A percentile compares a stretch with the other conserved stretches of the same genome.
phyloP scores from a whole-genome alignment of 306 rosid genomes.

The Echinosophora koreensis region DNA sequence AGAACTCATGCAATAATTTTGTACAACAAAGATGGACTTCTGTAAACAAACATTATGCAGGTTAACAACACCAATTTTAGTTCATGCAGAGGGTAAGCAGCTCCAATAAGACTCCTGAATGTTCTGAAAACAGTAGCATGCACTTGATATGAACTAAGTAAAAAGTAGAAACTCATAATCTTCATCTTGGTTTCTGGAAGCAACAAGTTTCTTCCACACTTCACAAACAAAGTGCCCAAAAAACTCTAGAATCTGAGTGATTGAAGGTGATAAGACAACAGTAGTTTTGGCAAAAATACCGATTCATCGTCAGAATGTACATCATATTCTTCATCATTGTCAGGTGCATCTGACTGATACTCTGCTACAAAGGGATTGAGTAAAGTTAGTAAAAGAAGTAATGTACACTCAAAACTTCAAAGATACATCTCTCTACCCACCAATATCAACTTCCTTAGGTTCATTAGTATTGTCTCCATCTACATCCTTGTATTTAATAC shows the following conservation, averaged over 20 bases:
- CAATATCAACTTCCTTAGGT: slow-evolving; percentile 60
- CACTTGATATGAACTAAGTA: slow-evolving; percentile 26
- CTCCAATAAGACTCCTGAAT: slow-evolving; percentile 31
- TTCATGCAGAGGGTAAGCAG: slow-evolving; percentile 30
- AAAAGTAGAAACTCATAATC: slow-evolving; percentile 27
- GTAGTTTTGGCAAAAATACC: slow-evolving; percentile 49
- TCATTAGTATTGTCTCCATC: slow-evolving; percentile 53
- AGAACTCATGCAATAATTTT: neutral
- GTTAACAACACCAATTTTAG: slow-evolving; percentile 37
- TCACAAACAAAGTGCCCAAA: slow-evolving; percentile 31
- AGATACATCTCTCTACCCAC: slow-evolving; percentile 61
- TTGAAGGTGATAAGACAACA: slow-evolving; percentile 21
- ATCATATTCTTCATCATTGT: slow-evolving; percentile 68
- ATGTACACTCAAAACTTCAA: slow-evolving; percentile 27
- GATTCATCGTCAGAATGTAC: slow-evolving; percentile 68
- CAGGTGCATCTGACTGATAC: slow-evolving; percentile 54
- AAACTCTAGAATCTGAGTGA: slow-evolving; percentile 26
- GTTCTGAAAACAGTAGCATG: neutral
- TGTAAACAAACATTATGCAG: slow-evolving; percentile 33
- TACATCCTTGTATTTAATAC: slow-evolving; percentile 53
- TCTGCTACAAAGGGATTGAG: slow-evolving; percentile 53
- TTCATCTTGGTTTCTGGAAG: slow-evolving; percentile 21
- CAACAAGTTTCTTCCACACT: slow-evolving; percentile 31
- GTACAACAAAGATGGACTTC: slow-evolving; percentile 23
- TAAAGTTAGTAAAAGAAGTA: slow-evolving; percentile 38